Evolutionary conservation across 1,284 basidiomycete genomes (phyloP).

Genomic region (Anthracocystis walkeri): DNA sequence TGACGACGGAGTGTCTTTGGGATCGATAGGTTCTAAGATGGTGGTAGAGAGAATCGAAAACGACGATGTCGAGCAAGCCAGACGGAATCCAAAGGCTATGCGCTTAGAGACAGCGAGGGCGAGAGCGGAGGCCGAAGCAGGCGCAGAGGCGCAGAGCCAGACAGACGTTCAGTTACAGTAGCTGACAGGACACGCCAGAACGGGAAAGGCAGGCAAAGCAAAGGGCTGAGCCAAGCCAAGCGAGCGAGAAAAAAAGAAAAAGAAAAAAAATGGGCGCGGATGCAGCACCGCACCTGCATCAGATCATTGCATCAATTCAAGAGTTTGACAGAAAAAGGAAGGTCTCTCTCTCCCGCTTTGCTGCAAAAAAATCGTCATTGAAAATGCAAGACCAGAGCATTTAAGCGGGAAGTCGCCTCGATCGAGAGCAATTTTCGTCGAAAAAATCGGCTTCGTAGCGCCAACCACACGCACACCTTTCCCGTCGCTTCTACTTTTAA

Average conservation of each 20-base stretch:
- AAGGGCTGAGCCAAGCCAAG: conserved; percentile 1
- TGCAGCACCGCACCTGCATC: not conserved
- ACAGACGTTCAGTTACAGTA: not conserved
- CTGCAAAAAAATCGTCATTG: not conserved
- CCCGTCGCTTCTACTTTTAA: too few relatives aligned
- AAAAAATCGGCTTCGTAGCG: too few relatives aligned
- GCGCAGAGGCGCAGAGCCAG: not conserved
- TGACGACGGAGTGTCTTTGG: conserved; percentile 20
- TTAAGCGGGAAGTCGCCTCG: not conserved
- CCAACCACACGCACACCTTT: too few relatives aligned
- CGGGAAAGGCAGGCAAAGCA: too few relatives aligned
- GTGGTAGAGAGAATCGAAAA: conserved; percentile 19
- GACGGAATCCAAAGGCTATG: not conserved
- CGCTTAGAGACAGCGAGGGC: not conserved
- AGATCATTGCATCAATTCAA: not conserved
- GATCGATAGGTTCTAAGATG: conserved; percentile 23
- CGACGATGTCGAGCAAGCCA: conserved; percentile 5
- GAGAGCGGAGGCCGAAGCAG: conserved; percentile 1
- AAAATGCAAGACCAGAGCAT: not conserved
- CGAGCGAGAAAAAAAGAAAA: too few relatives aligned
- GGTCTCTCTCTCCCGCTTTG: not conserved
- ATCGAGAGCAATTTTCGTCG: conserved; percentile 1
- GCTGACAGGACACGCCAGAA: not conserved
- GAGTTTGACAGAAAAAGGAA: conserved; percentile 19
- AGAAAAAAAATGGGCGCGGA: not conserved